These are phyloP conservation scores for Populus simonii DNA, from an alignment of 345 rosid genomes.

Conservation along the genomic window DNA sequence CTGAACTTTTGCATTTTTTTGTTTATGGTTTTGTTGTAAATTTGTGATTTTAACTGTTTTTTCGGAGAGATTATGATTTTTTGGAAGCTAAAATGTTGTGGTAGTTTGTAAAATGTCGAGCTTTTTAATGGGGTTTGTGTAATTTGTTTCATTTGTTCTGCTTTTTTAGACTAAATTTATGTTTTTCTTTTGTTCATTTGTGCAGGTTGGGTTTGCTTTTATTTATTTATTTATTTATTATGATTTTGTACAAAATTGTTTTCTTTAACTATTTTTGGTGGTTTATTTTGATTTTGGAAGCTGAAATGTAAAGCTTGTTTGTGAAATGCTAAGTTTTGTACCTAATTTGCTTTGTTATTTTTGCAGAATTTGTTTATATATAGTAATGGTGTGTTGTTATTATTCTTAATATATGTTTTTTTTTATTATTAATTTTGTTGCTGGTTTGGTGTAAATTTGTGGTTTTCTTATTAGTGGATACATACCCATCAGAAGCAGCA, in stretches of 20 bases:
- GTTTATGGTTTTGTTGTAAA: background rate
- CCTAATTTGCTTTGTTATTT: background rate
- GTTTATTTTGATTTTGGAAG: background rate
- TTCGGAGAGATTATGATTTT: background rate
- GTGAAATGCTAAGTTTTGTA: background rate
- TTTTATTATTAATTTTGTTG: background rate
- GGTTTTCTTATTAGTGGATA: slow-evolving; percentile 43
- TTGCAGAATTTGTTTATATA: background rate
- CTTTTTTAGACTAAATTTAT: background rate
- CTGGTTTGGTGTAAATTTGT: background rate
- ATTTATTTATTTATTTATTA: background rate
- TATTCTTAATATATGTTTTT: background rate
- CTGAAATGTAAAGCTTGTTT: background rate
- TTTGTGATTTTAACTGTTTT: background rate
- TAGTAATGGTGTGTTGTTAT: background rate
- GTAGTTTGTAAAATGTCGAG: background rate
- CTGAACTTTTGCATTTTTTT: background rate
- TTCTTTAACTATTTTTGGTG: background rate
- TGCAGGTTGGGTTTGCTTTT: background rate
- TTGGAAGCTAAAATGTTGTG: background rate
- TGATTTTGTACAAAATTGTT: background rate
- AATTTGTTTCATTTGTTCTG: background rate
- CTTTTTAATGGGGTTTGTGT: background rate
- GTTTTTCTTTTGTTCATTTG: background rate
- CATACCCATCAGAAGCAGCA: slow-evolving; percentile 71